Percentiles rank a stretch among this genome's conserved stretches.
phyloP scores from a whole-genome alignment of 768 basidiomycete species.

The Termitomyces sp. region DNA sequence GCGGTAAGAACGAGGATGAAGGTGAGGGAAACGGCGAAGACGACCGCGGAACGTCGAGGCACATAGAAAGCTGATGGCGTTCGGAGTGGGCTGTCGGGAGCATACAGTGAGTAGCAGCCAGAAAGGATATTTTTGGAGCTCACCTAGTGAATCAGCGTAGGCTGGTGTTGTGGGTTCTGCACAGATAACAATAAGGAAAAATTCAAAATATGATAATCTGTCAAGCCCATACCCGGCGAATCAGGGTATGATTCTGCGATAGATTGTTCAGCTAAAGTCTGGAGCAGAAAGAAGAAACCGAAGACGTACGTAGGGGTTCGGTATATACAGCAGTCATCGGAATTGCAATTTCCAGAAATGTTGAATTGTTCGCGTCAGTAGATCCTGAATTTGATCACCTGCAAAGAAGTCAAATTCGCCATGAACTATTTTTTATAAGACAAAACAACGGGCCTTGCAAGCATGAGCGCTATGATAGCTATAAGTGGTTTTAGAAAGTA shows the following conservation, averaged over 20 bases:
- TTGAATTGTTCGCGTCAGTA: not conserved
- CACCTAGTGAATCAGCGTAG: not conserved
- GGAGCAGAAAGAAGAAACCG: not conserved
- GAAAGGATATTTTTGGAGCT: not conserved
- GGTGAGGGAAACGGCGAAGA: constrained; percentile 58
- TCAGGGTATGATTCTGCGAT: not conserved
- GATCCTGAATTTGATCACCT: not conserved
- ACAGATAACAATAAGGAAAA: constrained; percentile 1
- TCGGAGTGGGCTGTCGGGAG: not conserved
- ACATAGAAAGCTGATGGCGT: constrained; percentile 29
- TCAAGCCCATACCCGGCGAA: not conserved
- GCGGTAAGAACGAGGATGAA: constrained; percentile 64
- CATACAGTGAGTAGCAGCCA: not conserved
- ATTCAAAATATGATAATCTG: not conserved
- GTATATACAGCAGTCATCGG: not conserved
- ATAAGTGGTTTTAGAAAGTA: too few species aligned
- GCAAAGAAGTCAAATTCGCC: too few species aligned
- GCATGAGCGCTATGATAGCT: not conserved
- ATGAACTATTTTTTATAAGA: too few species aligned
- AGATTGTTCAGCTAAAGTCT: not conserved
- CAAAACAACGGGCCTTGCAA: not conserved
- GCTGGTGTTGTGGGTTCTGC: not conserved
- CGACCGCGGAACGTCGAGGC: constrained; percentile 40
- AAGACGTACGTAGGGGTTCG: not conserved
- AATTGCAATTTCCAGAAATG: not conserved